Base-by-base conservation (phyloP, 768 basidiomycete species). In the Termitomyces bulborhizus region DNA sequence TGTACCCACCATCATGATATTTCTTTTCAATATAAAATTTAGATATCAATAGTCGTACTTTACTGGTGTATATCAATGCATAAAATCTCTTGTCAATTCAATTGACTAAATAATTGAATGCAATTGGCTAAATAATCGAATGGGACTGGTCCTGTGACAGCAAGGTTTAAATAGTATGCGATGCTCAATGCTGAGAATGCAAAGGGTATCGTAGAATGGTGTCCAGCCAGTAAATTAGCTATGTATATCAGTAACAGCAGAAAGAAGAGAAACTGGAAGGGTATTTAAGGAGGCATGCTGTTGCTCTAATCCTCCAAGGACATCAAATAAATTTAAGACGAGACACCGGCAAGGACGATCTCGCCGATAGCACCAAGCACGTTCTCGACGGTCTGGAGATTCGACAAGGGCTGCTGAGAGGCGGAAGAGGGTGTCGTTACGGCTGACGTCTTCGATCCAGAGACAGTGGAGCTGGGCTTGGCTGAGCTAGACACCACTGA, bases 331-430 rank as follows among this genome's bases (percentile, higher is more conserved):
- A n/a, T 13, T 50, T 18, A 50, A 18, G 49, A 26, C 6, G 63
- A 58, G 21, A 61, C 64, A n/a, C 65, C 72, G 51, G 66, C 69
- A n/a, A 66, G 60, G 36, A 66, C 62, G 39, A 76, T 41, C 9
- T 66, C 67, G 15, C 69, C 76, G 24, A 80, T 26, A 32, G 66
- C 66, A 46, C 78, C 53, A 43, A 80, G 36, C n/a, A 68, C 65
- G 44, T 70, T 55, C 48, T 72, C 69, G 18, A 80, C 57, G 37
- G 49, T 54, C 15, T 69, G 36, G 27, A 77, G 57, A 57, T 70
- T 73, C 57, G 75, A 54, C 7, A 71, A 51, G 68, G 53, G 66
- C 55, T 50, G 66, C 54, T 50, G 49, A 36, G 46, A 49, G 24
- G 44, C 36, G 5, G 51, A 49, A 9, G 51, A 52, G 12, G 58